Conservation (phyloP, 1,139 yeast genomes). For the Yueomyces sp. region DNA sequence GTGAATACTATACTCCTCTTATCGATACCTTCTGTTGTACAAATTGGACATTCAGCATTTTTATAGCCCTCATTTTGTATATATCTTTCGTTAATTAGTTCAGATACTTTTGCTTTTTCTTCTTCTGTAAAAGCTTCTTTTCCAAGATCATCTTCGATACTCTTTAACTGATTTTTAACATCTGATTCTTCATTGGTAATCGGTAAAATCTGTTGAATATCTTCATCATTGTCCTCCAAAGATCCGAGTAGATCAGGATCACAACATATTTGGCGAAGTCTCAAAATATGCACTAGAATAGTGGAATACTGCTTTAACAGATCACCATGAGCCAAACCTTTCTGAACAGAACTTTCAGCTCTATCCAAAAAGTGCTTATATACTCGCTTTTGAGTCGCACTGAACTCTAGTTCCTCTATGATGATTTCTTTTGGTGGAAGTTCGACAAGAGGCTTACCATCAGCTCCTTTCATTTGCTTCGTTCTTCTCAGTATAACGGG, state of each 20-base stretch:
- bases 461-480: slow-evolving; percentile 62
- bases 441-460: slow-evolving; percentile 66
- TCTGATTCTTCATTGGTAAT: slow-evolving; percentile 17
- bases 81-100: slow-evolving; percentile 25
- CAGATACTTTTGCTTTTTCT: slow-evolving; percentile 25
- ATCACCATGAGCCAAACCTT: slow-evolving; percentile 53
- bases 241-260: slow-evolving; percentile 52
- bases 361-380: slow-evolving; percentile 60
- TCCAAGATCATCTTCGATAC: background rate
- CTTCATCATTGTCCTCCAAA: slow-evolving; percentile 26
- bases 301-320: slow-evolving; percentile 65
- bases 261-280: slow-evolving; percentile 83
- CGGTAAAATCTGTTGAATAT: slow-evolving; percentile 24
- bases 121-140: slow-evolving; percentile 6
- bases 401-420: slow-evolving; percentile 56
- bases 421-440: slow-evolving; percentile 67
- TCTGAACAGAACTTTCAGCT: slow-evolving; percentile 57
- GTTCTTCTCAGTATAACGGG: slow-evolving; percentile 81
- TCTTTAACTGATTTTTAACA: background rate
- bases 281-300: slow-evolving; percentile 68
- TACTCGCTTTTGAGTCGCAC: slow-evolving; percentile 49
- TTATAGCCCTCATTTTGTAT: slow-evolving; percentile 21
- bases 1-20: slow-evolving; percentile 50
- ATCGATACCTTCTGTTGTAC: slow-evolving; percentile 54
- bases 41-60: slow-evolving; percentile 74